Base-by-base conservation (phyloP, 1,284 basidiomycete genomes). In the Fomitiporia mediterranea region DNA sequence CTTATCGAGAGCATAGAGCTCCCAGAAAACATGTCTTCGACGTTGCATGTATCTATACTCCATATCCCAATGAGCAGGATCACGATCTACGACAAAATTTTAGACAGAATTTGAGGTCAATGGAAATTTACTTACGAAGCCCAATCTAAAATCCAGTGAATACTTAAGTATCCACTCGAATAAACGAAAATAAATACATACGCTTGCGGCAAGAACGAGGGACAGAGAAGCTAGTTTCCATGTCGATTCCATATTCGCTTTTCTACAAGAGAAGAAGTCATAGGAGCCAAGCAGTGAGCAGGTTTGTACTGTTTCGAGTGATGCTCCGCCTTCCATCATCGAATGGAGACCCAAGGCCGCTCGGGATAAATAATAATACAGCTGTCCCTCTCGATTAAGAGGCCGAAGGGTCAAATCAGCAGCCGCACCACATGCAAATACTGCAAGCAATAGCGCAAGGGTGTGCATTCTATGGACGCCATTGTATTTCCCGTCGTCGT, bases 261-360 rank as follows among this genome's bases (percentile, higher is more conserved):
- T 74, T 4, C 74, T 76, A 61, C 72, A 72, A 54, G 54, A 51
- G 43, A 84, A 62, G 1, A 78, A 85, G 65, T 86, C 81, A 61
- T 84, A 88, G 46, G 88, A 84, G 0, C 74, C 84, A 73, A 88
- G 80, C 49, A 88, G 64, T 32, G 80, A 77, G 34, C 89, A 63
- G 0, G 83, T 74, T 67, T 89, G 86, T 13, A 89, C 78, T 0
- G 84, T 88, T 15, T 81, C 73, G 3, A 89, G 79, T 17, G 79
- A 81, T 0, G 86, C 84, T 1, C 83, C 80, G 9, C 82, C 71
- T 55, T 87, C 84, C 47, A 86, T 65, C 2, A 87, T 76, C 1
- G 84, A 82, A 62, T 86, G 82, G 19, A 86, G 65, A 37, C 77
- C 78, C 61, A 89, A 64, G 30, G 85, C 78, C 0, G 82, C 82